Base-by-base conservation (phyloP, 2,329 filamentous ascomycete species). In the Magnaporthiopsis rhizophila region DNA sequence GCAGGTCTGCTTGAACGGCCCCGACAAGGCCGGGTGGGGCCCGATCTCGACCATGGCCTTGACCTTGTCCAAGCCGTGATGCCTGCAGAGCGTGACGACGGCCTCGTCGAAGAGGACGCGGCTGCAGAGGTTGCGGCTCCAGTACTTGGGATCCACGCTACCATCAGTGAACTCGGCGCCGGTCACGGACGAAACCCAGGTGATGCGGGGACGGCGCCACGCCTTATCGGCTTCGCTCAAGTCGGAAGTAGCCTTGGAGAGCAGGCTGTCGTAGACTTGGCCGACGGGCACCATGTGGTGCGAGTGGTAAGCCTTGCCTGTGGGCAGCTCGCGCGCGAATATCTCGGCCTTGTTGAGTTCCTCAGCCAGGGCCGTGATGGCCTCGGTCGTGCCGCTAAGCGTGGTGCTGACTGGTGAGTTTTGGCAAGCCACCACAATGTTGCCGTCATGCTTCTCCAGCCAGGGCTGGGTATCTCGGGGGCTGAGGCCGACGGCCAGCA, bases 91-190 rank as follows among this genome's bases (percentile, higher is more conserved):
- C 12, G 34, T 60, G 66, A 36, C 34, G 34, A 36, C 34, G 34
- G 34, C 34, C 34, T 36, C 34, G 11, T 36, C 34, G 66, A 80
- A 83, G 7, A 75, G 72, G 13, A 83, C 81, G 0, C 76, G 75
- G 2, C 75, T 77, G 0, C 76, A 73, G 67, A 83, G 68, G 63
- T 83, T 83, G 2, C 72, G 68, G 3, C 74, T 73, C 81, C 81
- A 83, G 67, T 83, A 83, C 0, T 68, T 63, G 1, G 72, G 68
- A 11, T 71, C 71, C 1, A 81, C 67, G 3, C 73, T 66, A 2
- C 34, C 36, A 0, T 71, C 69, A 30, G 53, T 64, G 15, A 62
- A 56, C n/a, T 65, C 36, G 6, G 64, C 34, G 63, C 15, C 32
- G 3, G 53, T 56, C 74, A 0, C 79, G 76, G 0, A 80, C 81